phyloP scores from a whole-genome alignment of 345 rosid genomes.

The Diplotaxis tenuifolia region DNA sequence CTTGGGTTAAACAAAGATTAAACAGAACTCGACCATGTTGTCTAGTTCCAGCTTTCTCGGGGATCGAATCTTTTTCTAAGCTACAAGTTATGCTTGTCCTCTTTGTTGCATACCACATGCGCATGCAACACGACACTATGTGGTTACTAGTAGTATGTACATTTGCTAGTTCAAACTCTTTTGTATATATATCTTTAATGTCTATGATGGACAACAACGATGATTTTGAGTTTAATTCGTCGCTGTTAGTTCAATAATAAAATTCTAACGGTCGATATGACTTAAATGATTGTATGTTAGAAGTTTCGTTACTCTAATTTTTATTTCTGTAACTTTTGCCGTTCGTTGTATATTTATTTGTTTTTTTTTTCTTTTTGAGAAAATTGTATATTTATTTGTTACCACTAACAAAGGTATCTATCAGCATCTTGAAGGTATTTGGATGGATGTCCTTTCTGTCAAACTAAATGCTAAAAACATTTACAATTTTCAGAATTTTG shows the following conservation, averaged over 20 bases:
- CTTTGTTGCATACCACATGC: neutral
- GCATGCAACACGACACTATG: neutral
- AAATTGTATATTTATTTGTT: neutral
- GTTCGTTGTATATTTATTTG: neutral
- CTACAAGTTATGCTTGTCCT: neutral
- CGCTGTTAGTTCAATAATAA: neutral
- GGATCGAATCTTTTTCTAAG: constrained; percentile 10
- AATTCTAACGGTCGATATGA: neutral
- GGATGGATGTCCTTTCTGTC: neutral
- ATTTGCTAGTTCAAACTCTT: neutral
- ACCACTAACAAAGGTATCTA: neutral
- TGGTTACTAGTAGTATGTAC: neutral
- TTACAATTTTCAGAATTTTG: neutral
- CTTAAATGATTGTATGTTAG: neutral
- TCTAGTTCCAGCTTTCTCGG: constrained; percentile 27
- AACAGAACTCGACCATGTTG: neutral
- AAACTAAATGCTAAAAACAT: constrained; percentile 12
- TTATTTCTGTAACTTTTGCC: neutral
- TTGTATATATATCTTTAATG: neutral
- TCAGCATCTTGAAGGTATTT: constrained; percentile 2
- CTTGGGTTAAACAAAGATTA: neutral
- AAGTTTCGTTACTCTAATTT: neutral
- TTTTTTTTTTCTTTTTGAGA: too few relatives aligned
- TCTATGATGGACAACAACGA: neutral
- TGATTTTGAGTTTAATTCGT: neutral